Evolutionary conservation across 2,329 filamentous ascomycete genomes (phyloP), one percentile per base, ranked within the genome.

Genomic region (Apiospora sp.): DNA sequence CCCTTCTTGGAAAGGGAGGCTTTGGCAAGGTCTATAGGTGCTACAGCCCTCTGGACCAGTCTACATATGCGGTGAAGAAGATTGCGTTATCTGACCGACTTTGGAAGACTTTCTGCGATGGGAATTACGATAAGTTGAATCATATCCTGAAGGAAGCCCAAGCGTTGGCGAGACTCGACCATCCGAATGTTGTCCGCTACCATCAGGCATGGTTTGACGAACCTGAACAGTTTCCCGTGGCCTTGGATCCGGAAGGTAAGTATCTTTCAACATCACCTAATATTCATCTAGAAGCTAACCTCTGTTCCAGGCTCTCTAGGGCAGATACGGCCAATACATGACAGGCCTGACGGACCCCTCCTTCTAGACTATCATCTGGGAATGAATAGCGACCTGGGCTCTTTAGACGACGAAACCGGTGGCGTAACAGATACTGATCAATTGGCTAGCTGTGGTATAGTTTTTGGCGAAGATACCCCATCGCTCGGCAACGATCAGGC

Each of bases 201-300:
- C 78, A 81, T 67, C 77, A 76, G 30, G 79, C 80, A 0, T 81
- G 79, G 79, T 76, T 80, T 71, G 80, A 81, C 67, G 76, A 79
- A 67, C 76, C 78, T n/a, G 77, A 78, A 7, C 71, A 72, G 30
- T 19, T 51, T 4, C 46, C 71, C 22, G 22, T 30, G 43, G 16
- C 43, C 24, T 43, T 44, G 79, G 82, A 5, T 80, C 83, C 27
- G 83, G 87, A 41, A 83, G 85, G 22, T 86, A 87, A 8, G 79
- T 88, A 22, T 58, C 49, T 14, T 27, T 27, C 58, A 27, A 22
- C 13, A 37, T 61, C 19, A 2, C 7, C 37, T 19, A 16, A 41
- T 12, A 19, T 64, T 5, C 14, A n/a, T 41, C 41, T 4, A 22
- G 6, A 64, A 41, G 19, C 34, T 41, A 41, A 64, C 19, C 8